Base-by-base conservation (phyloP, 176 grass and related monocot genomes). In the Aegilops bicornis region DNA sequence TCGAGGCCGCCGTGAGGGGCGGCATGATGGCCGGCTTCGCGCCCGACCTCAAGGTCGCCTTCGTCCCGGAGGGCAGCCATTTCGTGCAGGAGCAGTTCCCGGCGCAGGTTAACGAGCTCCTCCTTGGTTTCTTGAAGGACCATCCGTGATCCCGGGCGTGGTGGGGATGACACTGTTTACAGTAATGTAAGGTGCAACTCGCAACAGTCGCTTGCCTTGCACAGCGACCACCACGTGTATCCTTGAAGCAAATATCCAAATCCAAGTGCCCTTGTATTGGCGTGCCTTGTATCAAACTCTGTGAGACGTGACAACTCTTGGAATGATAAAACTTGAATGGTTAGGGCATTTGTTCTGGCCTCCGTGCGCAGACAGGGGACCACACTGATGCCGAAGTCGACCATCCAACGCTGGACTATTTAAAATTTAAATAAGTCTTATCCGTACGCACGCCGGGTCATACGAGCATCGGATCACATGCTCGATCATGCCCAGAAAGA, bases 1-100 rank as follows among this genome's bases (percentile, higher is more conserved):
- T 92, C 42, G 73, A 89, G 68, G 76, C 84, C 10, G 48, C n/a
- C 43, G 31, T 90, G 37, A 90, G 77, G 45, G 87, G 78, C 20
- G 90, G 92, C 64, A 83, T 59, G 54, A 59, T 59, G 54, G 54
- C 7, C 54, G 7, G 0, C 54, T 22, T 59, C 54, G 54, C 54
- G 19, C 54, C 54, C 2, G 54, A 59, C 54, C 54, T 59, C 19
- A 22, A 59, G 19, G 54, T 59, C 7, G 54, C 54, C 19, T 59
- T 59, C 54, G 54, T 59, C 7, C 54, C 54, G 19, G 54, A 22
- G 54, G 54, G 54, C 54, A 59, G 54, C 19, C 19, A 59, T 59
- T 59, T 59, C 54, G 54, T 59, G 54, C 54, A 59, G 54, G 54
- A 59, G 19, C 54, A 59, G 54, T 59, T 59, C 19, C 54, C 54